Conservation (phyloP, 2,329 filamentous ascomycete species). For the Fusarium temperatum region DNA sequence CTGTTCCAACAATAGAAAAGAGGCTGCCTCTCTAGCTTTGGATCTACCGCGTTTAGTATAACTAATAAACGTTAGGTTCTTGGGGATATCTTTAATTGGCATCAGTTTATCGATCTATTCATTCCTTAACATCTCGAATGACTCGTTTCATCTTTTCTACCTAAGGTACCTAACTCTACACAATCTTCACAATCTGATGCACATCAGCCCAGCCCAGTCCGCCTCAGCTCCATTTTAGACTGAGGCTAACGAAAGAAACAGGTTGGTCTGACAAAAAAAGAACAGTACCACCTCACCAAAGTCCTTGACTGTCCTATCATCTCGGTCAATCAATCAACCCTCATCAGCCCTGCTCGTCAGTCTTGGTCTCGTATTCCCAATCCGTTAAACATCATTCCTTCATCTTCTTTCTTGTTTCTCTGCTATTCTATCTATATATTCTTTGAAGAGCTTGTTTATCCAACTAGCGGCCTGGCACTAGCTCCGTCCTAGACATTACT, state of each 20-base stretch:
- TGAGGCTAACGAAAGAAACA: conserved; percentile 16
- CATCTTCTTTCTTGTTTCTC: not conserved
- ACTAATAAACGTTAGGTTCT: conserved; percentile 3
- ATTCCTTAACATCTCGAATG: not conserved
- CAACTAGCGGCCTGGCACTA: conserved; percentile 30
- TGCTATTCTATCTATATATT: not conserved
- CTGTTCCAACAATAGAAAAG: conserved; percentile 35
- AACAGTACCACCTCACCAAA: conserved; percentile 18
- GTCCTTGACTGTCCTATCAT: conserved; percentile 18
- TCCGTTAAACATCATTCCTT: conserved; percentile 27
- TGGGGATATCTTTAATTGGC: not conserved
- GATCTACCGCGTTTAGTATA: conserved; percentile 6
- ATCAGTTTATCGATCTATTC: not conserved
- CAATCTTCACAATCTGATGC: not conserved
- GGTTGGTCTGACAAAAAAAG: conserved; percentile 18
- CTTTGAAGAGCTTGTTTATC: not conserved
- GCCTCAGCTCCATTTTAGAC: conserved; percentile 23
- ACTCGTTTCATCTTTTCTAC: not conserved
- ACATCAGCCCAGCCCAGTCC: conserved; percentile 17
- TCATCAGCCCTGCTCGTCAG: conserved; percentile 5
- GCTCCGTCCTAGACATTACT: conserved; percentile 41
- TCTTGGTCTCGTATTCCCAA: conserved; percentile 43
- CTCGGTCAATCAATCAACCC: not conserved
- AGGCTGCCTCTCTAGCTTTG: conserved; percentile 28
- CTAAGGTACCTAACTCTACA: not conserved